Evolutionary conservation across 805 yeast species (phyloP), one percentile per base, ranked within the genome.

Genomic region (Pichia heedii): DNA sequence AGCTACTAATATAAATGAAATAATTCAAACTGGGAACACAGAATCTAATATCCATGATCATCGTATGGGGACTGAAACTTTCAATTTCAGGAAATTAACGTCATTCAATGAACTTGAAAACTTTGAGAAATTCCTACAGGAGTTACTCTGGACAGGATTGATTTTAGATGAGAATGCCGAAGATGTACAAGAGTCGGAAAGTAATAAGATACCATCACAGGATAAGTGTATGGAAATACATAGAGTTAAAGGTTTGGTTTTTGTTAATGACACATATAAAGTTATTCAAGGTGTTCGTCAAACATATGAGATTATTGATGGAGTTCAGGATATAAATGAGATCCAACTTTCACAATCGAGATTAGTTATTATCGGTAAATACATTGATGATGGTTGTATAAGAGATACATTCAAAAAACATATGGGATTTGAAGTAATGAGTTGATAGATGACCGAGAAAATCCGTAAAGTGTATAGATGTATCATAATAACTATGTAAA

Each of bases 241-340:
- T 52, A 66, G 97, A 49, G 66, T 83, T 2, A 93, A 93, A 58
- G 97, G 96, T 1, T 60, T 85, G 10, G 50, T 88, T 8, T 71
- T 79, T 48, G 56, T 61, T 8, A 59, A 57, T 2, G 55, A 61
- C 3, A 35, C 27, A 0, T 77, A 72, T 20, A 71, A 74, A 50
- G 84, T 88, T 8, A 64, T 93, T 11, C 98, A 93, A 60, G 97
- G 95, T 12, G 98, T 93, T 0, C 70, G 97, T 47, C 93, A 88
- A 43, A 87, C 95, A 0, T 93, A 87, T 61, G 98, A 93, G 49
- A 68, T 86, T 3, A 70, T 81, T 4, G 78, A 74, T 4, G 64
- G 61, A 1, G 21, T n/a, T 3, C 51, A 50, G 13, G 41, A 48
- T 12, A 22, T 45, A 1, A 41, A 41, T 7, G 53, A 51, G 1